Conservation (phyloP, 208 protist genomes). For the Trypanosoma congolense region DNA sequence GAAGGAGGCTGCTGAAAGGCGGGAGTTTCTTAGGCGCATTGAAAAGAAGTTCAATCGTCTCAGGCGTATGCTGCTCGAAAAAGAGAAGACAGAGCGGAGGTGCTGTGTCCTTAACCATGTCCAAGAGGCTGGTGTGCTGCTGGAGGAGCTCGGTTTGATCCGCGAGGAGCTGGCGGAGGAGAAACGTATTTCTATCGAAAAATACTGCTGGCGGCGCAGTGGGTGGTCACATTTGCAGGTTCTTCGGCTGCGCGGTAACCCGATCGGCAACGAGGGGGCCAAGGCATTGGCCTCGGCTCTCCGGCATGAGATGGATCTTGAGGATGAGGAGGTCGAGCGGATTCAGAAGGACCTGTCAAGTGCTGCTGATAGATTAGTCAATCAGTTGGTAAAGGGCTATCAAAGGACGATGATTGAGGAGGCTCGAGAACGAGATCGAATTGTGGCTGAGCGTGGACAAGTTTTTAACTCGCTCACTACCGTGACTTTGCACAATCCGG, state of each 20-base stretch:
- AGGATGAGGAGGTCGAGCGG: conserved; percentile 55
- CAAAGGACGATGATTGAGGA: conserved; percentile 23
- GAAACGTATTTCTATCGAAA: conserved; percentile 37
- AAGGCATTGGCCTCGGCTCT: conserved; percentile 35
- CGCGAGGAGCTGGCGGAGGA: conserved; percentile 31
- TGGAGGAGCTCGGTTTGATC: conserved; percentile 24
- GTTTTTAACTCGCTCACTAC: neutral
- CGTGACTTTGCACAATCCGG: too few species aligned
- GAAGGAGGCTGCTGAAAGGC: conserved; percentile 26
- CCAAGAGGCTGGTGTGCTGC: conserved; percentile 8
- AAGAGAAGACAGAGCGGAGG: conserved; percentile 24
- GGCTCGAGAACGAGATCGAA: conserved; percentile 16
- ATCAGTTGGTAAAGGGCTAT: conserved; percentile 20
- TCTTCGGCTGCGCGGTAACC: conserved; percentile 64
- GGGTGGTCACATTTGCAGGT: conserved; percentile 74
- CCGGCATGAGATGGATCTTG: conserved; percentile 48
- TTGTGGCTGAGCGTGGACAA: conserved; percentile 14
- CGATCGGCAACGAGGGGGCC: conserved; percentile 53
- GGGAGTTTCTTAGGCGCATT: conserved; percentile 23
- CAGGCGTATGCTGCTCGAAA: conserved; percentile 17
- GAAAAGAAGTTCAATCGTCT: conserved; percentile 18
- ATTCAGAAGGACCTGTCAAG: conserved; percentile 31
- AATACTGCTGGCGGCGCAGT: conserved; percentile 57
- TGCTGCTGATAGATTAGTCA: conserved; percentile 23
- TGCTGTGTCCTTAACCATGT: conserved; percentile 18